Base-by-base conservation (phyloP, 2,329 filamentous ascomycete genomes). In the Diaporthe australafricana region DNA sequence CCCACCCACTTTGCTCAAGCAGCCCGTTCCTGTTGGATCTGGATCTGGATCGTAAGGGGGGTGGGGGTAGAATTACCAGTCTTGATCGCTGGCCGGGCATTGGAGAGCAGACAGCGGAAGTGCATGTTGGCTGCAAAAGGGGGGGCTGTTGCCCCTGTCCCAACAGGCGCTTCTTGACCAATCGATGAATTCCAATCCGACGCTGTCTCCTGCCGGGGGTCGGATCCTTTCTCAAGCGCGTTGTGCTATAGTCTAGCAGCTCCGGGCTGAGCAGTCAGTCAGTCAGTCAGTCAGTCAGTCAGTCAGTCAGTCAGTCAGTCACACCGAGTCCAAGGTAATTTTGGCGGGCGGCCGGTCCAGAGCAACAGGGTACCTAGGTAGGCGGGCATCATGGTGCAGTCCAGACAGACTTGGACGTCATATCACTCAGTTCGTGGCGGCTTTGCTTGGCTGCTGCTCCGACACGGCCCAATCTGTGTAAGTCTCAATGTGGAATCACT, bases 81-180 rank as follows among this genome's bases (percentile, higher is more conserved):
- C 30, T 17, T 27, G 22, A 35, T 30, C 30, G 14, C 66, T 50
- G 52, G 30, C n/a, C 20, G 9, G 35, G 40, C 20, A 48, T 27
- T 68, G 66, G 40, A 48, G 40, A 47, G 27, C 40, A 32, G 22
- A 35, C 67, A 53, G 7, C 32, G 9, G 22, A 35, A 56, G 42
- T 68, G 66, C 66, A 48, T 68, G 52, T 68, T 68, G 66, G 66
- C 66, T 68, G 66, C 52, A 27, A 38, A 11, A 14, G 30, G 38
- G 27, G 8, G 5, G 5, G 32, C 50, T 11, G 22, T 55, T 16
- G 42, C 50, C 47, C 47, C 25, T 45, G 48, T 47, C 16, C 65
- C 65, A 56, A 56, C 65, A 9, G 32, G 38, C 50, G 65, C 65
- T 68, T 56, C 38, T 35, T 22, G 38, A 27, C 52, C 66, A 68